Evolutionary conservation across 192 early-diverging fungal species (phyloP), one percentile per base, ranked within the genome.

Genomic region (Entrophospora sp.): DNA sequence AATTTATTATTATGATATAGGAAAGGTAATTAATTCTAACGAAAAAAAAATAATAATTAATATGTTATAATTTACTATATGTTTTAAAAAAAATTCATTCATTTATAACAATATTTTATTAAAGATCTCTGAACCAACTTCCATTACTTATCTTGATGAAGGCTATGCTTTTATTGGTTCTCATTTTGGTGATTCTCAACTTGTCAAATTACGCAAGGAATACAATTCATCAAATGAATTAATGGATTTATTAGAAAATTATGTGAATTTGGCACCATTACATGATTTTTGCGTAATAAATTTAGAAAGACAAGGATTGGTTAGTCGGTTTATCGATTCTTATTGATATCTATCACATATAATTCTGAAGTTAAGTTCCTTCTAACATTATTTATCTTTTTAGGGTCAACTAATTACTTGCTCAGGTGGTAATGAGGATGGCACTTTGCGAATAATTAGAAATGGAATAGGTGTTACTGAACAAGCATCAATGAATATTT

Each of bases 381-480:
- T 38, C 28, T 30, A 34, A 68, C 20, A 49, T 43, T 42, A 38
- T 43, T 34, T 10, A 42, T 49, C 27, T 10, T 18, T 49, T 5
- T 72, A 87, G 74, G 82, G 82, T 22, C 85, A 93, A 73, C 75
- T 96, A 5, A 87, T 98, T 5, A 85, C 94, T 10, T 94, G 92
- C 68, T 90, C 88, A n/a, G 94, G 94, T 1, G 77, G 72, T 12
- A 77, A 74, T 55, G 85, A 83, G 49, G 82, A 83, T 66, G 90
- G 92, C 3, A 82, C 84, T 0, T 71, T 99, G 31, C 75, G 92
- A 25, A 76, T 96, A 14, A 86, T 99, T 38, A 80, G 89, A 45
- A 92, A 90, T 71, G 95, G 96, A 12, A 82, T 99, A 40, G 92
- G 91, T 9, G 85, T 99, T 27, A 80, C 82, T n/a, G 79, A 83